These are phyloP conservation scores for Chenopodium quinoa DNA, from an alignment of 148 eudicot genomes.

Conservation along the genomic window DNA sequence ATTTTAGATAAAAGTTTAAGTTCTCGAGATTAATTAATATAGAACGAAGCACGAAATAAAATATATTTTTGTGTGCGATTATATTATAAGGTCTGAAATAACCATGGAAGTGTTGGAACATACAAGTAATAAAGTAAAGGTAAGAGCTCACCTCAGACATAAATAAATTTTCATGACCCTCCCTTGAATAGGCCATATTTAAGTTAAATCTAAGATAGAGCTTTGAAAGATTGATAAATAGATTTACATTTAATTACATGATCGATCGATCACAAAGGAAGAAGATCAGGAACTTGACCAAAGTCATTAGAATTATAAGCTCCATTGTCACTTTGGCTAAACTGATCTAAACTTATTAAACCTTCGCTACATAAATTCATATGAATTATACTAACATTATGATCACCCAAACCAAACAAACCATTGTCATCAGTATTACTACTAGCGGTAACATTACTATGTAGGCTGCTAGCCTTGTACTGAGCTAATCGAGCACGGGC, in stretches of 20 bases:
- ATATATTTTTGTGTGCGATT: not conserved
- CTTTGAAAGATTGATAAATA: not conserved
- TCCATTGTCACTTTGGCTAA: conserved; percentile 25
- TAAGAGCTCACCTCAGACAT: conserved; percentile 4
- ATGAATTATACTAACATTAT: conserved; percentile 10
- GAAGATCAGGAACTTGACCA: conserved; percentile 34
- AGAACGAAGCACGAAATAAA: not conserved
- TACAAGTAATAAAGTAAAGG: not conserved
- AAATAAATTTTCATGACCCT: not conserved
- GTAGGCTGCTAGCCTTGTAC: conserved; percentile 22
- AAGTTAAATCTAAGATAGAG: not conserved
- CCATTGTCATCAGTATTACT: not conserved
- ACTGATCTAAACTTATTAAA: conserved; percentile 14
- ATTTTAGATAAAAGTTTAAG: too few species aligned
- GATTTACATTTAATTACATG: not conserved
- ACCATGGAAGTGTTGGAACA: not conserved
- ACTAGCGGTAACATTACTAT: conserved; percentile 1
- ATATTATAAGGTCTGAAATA: not conserved
- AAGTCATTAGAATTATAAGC: conserved; percentile 21
- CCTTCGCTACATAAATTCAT: conserved; percentile 4
- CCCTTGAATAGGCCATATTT: too few species aligned
- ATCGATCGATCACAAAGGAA: conserved; percentile 21
- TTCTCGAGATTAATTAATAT: too few species aligned
- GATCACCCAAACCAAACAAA: conserved; percentile 9
- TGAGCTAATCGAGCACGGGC: conserved; percentile 55